These are phyloP conservation scores for Ascochyta clinopodiicola DNA, from an alignment of 2,329 filamentous ascomycete genomes.

Conservation along the genomic window DNA sequence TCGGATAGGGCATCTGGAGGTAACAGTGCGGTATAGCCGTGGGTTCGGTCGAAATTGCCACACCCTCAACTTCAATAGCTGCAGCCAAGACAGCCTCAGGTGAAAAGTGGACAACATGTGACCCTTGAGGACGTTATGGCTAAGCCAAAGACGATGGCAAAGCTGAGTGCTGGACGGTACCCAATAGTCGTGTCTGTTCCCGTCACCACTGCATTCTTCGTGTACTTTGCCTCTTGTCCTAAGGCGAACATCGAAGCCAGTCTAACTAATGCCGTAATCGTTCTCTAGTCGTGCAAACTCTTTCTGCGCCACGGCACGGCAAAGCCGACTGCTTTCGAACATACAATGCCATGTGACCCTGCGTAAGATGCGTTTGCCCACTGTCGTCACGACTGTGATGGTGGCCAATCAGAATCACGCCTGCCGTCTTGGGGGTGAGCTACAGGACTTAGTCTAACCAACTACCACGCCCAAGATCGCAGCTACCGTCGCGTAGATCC, in stretches of 20 bases:
- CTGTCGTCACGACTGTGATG: conserved; percentile 17
- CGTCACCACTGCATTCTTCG: conserved; percentile 10
- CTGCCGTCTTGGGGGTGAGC: conserved; percentile 13
- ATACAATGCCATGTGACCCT: conserved; percentile 10
- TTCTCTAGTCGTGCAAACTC: conserved; percentile 11
- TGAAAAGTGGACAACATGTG: conserved; percentile 2
- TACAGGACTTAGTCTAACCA: conserved; percentile 17
- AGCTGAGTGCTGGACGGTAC: background rate
- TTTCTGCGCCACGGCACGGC: conserved; percentile 15
- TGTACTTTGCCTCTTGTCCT: conserved; percentile 5
- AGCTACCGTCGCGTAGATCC: conserved; percentile 20
- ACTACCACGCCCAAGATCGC: conserved; percentile 13
- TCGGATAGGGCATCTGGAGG: background rate
- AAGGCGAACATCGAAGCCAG: background rate
- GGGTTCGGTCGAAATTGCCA: background rate
- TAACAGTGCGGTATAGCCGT: background rate
- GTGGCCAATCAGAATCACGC: conserved; percentile 10
- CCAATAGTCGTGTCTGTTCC: conserved; percentile 2
- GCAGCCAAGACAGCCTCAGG: background rate
- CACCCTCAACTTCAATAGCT: background rate
- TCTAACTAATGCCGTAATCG: conserved; percentile 15
- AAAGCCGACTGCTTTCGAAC: conserved; percentile 16
- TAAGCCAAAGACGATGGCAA: conserved; percentile 7
- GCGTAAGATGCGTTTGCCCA: conserved; percentile 2
- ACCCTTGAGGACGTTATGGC: background rate